phyloP scores from a whole-genome alignment of 2,329 filamentous ascomycete species.

The Colletotrichum orchidophilum region DNA sequence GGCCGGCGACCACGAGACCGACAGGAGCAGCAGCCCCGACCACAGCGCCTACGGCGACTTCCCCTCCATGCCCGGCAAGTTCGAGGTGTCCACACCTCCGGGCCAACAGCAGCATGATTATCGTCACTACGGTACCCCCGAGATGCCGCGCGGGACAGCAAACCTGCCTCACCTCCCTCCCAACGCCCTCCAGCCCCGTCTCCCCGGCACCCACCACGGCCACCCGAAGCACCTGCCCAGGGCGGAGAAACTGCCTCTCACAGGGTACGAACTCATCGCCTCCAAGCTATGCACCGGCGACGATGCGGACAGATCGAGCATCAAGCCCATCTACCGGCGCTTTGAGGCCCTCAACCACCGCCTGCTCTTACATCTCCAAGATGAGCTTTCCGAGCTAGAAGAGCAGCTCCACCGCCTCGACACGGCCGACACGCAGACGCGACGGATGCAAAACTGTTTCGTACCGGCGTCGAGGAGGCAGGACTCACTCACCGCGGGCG shows the following conservation, averaged over 20 bases:
- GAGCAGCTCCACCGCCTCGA: constrained; percentile 79
- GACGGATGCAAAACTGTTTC: constrained; percentile 53
- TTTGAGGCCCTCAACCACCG: constrained; percentile 87
- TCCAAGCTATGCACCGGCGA: constrained; percentile 51
- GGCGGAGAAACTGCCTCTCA: constrained; percentile 54
- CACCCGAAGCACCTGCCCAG: constrained; percentile 47
- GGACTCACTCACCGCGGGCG: constrained; percentile 60
- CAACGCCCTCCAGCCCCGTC: constrained; percentile 48
- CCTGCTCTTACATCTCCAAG: constrained; percentile 83
- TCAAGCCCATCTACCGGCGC: constrained; percentile 78
- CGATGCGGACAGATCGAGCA: constrained; percentile 33
- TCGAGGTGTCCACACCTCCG: constrained; percentile 28
- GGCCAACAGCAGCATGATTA: constrained; percentile 27
- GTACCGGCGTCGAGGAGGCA: constrained; percentile 68
- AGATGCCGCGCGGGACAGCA: constrained; percentile 52
- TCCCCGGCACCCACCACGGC: constrained; percentile 40
- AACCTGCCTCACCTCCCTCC: constrained; percentile 49
- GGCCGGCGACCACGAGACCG: constrained; percentile 50
- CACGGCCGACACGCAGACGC: constrained; percentile 59
- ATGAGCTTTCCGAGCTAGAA: constrained; percentile 84
- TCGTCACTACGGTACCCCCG: constrained; percentile 50
- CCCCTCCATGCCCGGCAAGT: constrained; percentile 14
- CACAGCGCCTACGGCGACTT: constrained; percentile 46
- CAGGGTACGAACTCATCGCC: constrained; percentile 72
- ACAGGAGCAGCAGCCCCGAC: constrained; percentile 55